Percentiles rank a stretch among this genome's conserved stretches.
phyloP scores from a whole-genome alignment of 1,284 basidiomycete genomes.

The Xerocomus alliaceus region DNA sequence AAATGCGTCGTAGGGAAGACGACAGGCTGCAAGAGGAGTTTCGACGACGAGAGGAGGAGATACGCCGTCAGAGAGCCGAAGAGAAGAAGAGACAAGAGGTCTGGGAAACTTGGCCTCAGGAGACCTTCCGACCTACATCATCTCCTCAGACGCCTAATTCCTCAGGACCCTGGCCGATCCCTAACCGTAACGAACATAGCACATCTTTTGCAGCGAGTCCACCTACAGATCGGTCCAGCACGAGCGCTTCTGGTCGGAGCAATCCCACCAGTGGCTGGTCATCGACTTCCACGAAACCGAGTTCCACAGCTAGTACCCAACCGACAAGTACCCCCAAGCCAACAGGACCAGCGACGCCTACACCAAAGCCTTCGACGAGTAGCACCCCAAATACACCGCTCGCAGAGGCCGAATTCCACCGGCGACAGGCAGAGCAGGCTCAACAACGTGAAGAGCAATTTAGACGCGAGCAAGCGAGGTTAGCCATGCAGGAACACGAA shows the following conservation, averaged over 20 bases:
- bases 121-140: constrained; percentile 32
- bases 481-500: constrained; percentile 49
- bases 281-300: constrained; percentile 40
- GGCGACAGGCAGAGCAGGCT: constrained; percentile 62
- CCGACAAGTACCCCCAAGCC: constrained; percentile 42
- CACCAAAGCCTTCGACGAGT: constrained; percentile 25
- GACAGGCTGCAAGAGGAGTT: constrained; percentile 44
- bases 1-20: constrained; percentile 38
- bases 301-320: constrained; percentile 43
- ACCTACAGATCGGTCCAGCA: constrained; percentile 36
- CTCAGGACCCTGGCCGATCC: constrained; percentile 43
- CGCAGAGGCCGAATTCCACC: constrained; percentile 59
- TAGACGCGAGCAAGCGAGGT: constrained; percentile 60
- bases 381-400: constrained; percentile 31
- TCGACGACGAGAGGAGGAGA: constrained; percentile 55
- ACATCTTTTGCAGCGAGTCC: constrained; percentile 30
- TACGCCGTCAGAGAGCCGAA: constrained; percentile 48
- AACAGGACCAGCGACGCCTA: constrained; percentile 32
- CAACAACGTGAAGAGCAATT: constrained; percentile 65
- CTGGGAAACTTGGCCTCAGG: constrained; percentile 39
- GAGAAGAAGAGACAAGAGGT: constrained; percentile 49
- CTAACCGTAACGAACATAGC: constrained; percentile 34
- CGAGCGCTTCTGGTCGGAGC: constrained; percentile 36
- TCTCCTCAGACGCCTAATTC: constrained; percentile 35
- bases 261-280: constrained; percentile 36